A percentile compares a stretch with the other conserved stretches of the same genome.
Evolutionary conservation across 2,329 filamentous ascomycete genomes (phyloP).

Genomic region (Aspergillus carbonarius): DNA sequence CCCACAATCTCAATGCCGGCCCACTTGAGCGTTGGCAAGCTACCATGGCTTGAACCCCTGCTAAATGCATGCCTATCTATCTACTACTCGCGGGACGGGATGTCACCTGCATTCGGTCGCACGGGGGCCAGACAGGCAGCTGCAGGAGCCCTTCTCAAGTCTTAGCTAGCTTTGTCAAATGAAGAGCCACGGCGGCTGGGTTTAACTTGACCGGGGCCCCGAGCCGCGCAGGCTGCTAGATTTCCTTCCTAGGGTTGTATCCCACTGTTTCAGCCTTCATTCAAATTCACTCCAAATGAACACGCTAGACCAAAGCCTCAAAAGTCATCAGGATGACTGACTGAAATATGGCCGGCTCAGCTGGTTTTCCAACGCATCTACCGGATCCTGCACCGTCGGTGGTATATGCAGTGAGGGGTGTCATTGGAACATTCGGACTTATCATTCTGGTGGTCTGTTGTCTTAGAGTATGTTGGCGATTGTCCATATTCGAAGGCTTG

Average conservation of each 20-base stretch:
- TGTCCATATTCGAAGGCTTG: background rate
- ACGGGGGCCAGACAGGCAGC: background rate
- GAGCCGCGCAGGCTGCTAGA: background rate
- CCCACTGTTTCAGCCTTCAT: background rate
- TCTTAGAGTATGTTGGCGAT: background rate
- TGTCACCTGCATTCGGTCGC: background rate
- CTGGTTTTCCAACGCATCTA: background rate
- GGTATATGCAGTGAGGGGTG: background rate
- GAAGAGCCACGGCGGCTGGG: background rate
- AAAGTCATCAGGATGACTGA: background rate
- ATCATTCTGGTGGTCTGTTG: constrained; percentile 9
- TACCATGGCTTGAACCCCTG: background rate
- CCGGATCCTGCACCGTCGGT: background rate
- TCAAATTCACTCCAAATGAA: background rate
- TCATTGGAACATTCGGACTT: constrained; percentile 12
- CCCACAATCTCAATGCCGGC: background rate
- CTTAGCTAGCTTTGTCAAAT: background rate
- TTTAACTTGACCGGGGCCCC: background rate
- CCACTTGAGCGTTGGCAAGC: background rate
- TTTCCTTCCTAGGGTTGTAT: background rate
- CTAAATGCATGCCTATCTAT: background rate
- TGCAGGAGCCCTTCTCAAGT: background rate
- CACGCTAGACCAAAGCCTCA: background rate
- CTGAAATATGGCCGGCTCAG: background rate
- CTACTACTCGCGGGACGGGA: background rate